Evolutionary conservation across 192 early-diverging fungal genomes (phyloP), one percentile per base, ranked within the genome.

Genomic region (Diversispora epigaea): DNA sequence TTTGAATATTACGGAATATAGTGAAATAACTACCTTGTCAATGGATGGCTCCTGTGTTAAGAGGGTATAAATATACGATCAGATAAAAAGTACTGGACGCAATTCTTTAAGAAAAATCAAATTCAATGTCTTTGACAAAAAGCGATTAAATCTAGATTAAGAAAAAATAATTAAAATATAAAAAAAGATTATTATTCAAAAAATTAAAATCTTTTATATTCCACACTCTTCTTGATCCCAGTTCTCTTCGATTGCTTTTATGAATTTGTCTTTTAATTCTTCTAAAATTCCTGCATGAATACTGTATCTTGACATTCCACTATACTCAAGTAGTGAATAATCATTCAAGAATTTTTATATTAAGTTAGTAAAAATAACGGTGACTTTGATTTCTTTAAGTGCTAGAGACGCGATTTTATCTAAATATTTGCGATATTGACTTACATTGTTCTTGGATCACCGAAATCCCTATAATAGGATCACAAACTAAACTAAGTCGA

Each of bases 241-340:
- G 45, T 14, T 44, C 8, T 73, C 71, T n/a, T 73, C 19, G 6
- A 73, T 73, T 4, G 10, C 39, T 39, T 22, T 21, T 62, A 73
- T 61, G 9, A 73, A 39, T 10, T 44, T 32, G 7, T 62, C 44
- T 6, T 21, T n/a, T 40, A 73, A 49, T 32, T 14, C 71, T 12
- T 58, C 60, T n/a, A 73, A 44, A 14, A 73, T 60, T 25, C 57
- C 58, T 9, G 15, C 55, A 19, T 73, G 57, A 73, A 61, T 46
- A 44, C 45, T 52, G 19, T 45, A 63, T 39, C 71, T 73, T 6
- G 57, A 61, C 43, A 45, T 22, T 6, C 71, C 71, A 41, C 49
- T 55, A 32, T 41, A n/a, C 9, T 73, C 71, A 73, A 73, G 71
- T 40, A 73, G 22, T n/a, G 71, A 57, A 40, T 61, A 61, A 47